A percentile compares a stretch with the other conserved stretches of the same genome.
phyloP scores from a whole-genome alignment of 345 rosid species.

The Aquilaria yunnanensis region DNA sequence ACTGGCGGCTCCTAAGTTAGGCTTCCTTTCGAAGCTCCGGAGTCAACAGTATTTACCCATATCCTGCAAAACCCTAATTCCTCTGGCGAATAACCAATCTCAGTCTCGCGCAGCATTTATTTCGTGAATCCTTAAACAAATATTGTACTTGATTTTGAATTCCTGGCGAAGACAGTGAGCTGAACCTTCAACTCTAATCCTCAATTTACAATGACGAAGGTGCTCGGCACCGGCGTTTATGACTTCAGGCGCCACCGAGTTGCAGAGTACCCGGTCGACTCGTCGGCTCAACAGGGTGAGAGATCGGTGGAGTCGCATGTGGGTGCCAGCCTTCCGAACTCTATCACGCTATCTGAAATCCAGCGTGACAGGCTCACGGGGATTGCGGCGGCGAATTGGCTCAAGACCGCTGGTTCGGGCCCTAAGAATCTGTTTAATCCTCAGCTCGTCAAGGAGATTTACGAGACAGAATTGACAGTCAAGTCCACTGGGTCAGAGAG shows the following conservation, averaged over 20 bases:
- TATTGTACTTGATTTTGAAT: too few relatives aligned
- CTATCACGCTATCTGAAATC: conserved; percentile 84
- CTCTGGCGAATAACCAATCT: too few relatives aligned
- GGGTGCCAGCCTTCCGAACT: conserved; percentile 59
- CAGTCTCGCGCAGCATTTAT: too few relatives aligned
- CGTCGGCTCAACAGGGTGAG: conserved; percentile 34
- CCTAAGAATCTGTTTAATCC: conserved; percentile 57
- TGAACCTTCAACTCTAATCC: conserved; percentile 8
- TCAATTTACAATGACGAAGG: conserved; percentile 57
- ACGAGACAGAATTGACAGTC: conserved; percentile 68
- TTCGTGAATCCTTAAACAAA: too few relatives aligned
- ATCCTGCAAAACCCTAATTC: too few relatives aligned
- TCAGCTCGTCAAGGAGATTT: conserved; percentile 76
- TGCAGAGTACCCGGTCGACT: conserved; percentile 90
- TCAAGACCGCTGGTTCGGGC: conserved; percentile 31
- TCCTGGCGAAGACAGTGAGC: too few relatives aligned
- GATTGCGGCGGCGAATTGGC: conserved; percentile 82
- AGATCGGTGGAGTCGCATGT: conserved; percentile 54
- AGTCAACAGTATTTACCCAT: too few relatives aligned
- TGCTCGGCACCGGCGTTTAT: conserved; percentile 87
- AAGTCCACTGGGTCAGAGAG: conserved; percentile 54
- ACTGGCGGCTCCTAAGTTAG: too few relatives aligned
- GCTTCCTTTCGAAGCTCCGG: too few relatives aligned
- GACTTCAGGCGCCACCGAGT: conserved; percentile 99
- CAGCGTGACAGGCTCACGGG: conserved; percentile 83